phyloP scores from a whole-genome alignment of 805 yeast genomes.

The Zygosaccharomyces lentus region DNA sequence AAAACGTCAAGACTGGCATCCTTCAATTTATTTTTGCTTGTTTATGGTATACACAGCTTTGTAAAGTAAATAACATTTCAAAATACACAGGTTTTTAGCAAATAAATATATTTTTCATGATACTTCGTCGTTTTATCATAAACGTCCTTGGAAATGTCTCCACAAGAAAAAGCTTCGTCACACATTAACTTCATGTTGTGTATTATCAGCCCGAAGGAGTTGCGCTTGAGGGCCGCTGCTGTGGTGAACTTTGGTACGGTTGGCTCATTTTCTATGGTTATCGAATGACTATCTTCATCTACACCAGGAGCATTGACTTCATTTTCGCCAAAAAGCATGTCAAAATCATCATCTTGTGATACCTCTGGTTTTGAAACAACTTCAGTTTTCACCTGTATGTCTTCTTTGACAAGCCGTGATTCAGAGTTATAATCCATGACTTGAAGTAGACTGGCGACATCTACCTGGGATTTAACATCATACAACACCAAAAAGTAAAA shows the following conservation, averaged over 20 bases:
- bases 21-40: not conserved
- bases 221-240: slow-evolving; percentile 14
- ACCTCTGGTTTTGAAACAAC: slow-evolving; percentile 13
- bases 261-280: slow-evolving; percentile 9
- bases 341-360: slow-evolving; percentile 34
- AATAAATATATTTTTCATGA: slow-evolving; percentile 21
- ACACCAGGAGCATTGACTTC: slow-evolving; percentile 29
- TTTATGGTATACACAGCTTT: not conserved
- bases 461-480: slow-evolving; percentile 26
- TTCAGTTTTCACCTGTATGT: slow-evolving; percentile 13
- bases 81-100: slow-evolving; percentile 26
- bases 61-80: slow-evolving; percentile 2
- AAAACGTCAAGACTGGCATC: not conserved
- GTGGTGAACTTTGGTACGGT: slow-evolving; percentile 3
- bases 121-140: slow-evolving; percentile 19
- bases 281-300: slow-evolving; percentile 18
- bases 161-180: slow-evolving; percentile 16
- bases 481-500: slow-evolving; percentile 31
- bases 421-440: slow-evolving; percentile 17
- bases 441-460: slow-evolving; percentile 23
- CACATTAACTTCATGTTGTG: slow-evolving; percentile 20
- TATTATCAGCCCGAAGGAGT: slow-evolving; percentile 28
- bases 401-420: slow-evolving; percentile 1
- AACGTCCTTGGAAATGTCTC: slow-evolving; percentile 17
- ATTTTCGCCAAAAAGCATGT: slow-evolving; percentile 35